A percentile compares a stretch with the other conserved stretches of the same genome.
Evolutionary conservation across 2,329 filamentous ascomycete genomes (phyloP).

Genomic region (Scedosporium apiospermum): DNA sequence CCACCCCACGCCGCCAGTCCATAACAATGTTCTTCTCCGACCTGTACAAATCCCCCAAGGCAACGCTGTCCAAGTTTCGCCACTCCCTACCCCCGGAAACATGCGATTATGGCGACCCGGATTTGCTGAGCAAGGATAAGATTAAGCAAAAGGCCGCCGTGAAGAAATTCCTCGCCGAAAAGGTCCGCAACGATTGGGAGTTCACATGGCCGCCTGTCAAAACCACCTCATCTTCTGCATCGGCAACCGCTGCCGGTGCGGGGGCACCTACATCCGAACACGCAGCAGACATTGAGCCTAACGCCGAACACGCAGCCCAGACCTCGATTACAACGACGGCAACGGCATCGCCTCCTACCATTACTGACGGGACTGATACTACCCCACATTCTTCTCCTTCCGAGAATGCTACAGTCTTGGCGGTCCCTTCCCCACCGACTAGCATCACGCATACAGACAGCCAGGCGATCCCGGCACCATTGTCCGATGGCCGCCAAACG

Average conservation of each 20-base stretch:
- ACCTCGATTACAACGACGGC: background rate
- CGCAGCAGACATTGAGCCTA: background rate
- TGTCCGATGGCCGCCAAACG: background rate
- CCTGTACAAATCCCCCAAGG: slow-evolving; percentile 7
- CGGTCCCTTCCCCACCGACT: background rate
- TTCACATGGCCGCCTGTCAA: slow-evolving; percentile 45
- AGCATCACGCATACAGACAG: background rate
- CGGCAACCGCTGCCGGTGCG: slow-evolving; percentile 3
- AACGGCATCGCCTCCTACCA: background rate
- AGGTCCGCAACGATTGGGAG: slow-evolving; percentile 50
- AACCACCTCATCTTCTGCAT: background rate
- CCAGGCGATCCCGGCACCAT: background rate
- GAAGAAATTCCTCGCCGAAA: slow-evolving; percentile 41
- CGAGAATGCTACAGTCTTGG: background rate
- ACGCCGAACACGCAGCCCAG: background rate
- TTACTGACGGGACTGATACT: background rate
- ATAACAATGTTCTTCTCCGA: slow-evolving; percentile 6
- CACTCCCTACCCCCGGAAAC: background rate
- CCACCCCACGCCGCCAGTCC: background rate
- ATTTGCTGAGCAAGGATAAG: slow-evolving; percentile 54
- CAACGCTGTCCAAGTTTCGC: slow-evolving; percentile 5
- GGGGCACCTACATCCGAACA: background rate
- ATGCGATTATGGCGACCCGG: slow-evolving; percentile 42
- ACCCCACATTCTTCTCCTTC: slow-evolving; percentile 1
- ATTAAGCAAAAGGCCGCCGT: slow-evolving; percentile 54